A percentile compares a stretch with the other conserved stretches of the same genome.
Evolutionary conservation across 805 yeast species (phyloP).

Genomic region (Pichia paraexigua): DNA sequence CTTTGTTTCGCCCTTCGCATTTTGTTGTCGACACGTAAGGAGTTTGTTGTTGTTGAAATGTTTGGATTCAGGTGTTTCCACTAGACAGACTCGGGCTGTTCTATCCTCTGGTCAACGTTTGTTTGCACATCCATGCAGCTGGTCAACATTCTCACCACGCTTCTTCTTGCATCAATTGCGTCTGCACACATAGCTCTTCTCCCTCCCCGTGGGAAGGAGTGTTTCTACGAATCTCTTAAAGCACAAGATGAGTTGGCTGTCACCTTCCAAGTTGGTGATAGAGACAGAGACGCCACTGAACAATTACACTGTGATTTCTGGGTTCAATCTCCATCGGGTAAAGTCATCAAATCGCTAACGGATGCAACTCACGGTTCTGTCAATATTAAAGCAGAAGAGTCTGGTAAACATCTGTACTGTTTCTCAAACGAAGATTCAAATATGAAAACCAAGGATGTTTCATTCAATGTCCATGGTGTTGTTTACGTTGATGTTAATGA

Average conservation of each 20-base stretch:
- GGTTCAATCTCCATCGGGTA: constrained; percentile 35
- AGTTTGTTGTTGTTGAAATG: not conserved
- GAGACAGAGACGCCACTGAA: constrained; percentile 63
- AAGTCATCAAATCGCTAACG: constrained; percentile 40
- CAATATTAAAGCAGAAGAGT: constrained; percentile 50
- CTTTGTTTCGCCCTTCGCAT: no score
- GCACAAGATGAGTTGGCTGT: constrained; percentile 81
- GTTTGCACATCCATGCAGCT: not conserved
- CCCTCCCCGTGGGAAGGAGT: constrained; percentile 77
- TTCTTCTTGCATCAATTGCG: constrained; percentile 8
- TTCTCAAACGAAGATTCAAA: constrained; percentile 79
- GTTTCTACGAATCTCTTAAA: constrained; percentile 80
- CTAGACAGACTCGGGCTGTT: no score
- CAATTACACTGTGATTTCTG: constrained; percentile 65
- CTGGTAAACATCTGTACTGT: constrained; percentile 81
- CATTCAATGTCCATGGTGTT: constrained; percentile 92
- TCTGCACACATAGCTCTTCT: constrained; percentile 68
- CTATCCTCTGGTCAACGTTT: no score
- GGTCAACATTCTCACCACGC: not conserved
- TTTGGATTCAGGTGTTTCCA: no score
- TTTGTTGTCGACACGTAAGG: not conserved
- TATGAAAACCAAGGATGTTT: constrained; percentile 75
- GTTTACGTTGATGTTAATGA: constrained; percentile 71
- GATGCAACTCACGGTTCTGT: constrained; percentile 78
- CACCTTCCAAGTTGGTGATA: constrained; percentile 87